Evolutionary conservation across 2,329 filamentous ascomycete genomes (phyloP), one percentile per base, ranked within the genome.

Genomic region (Scedosporium aurantiacum): DNA sequence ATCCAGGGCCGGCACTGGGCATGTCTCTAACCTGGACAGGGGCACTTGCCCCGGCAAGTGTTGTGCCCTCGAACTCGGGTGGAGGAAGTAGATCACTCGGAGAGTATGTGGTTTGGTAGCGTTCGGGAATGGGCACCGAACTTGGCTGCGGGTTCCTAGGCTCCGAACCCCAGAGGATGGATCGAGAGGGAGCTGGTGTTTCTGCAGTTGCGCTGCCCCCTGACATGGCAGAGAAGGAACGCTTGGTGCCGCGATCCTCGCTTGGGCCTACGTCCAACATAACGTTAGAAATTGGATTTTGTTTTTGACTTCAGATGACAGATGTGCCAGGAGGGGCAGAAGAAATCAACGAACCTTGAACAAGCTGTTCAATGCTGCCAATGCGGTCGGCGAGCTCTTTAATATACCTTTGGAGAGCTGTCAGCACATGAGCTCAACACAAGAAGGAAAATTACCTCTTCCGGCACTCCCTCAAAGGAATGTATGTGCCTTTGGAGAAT

Each of bases 331-430:
- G 16, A 4, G 21, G 32, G 21, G 28, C 2, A 27, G 52, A 27
- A 23, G 25, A 55, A 55, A 28, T 16, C 23, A 6, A 60, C 58
- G 2, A 50, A 64, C 63, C 61, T 43, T 58, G 60, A n/a, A 81
- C 82, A 62, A 94, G 84, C 69, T 90, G 88, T 70, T 96, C 91
- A 55, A 96, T 86, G 52, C 83, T 87, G 67, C 92, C 86, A 63
- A 96, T 85, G 27, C 91, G 81, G 70, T 96, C 91, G 25, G 91
- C 90, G 23, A 96, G 81, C 72, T 96, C 91, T 71, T 95, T 96
- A 71, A 96, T 96, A 68, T 96, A 96, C 16, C 87, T 90, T 68
- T n/a, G 5, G 5, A 12, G 4, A 32, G 63, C 61, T 61, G 64
- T 66, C 57, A 67, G 64, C 32, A 40, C 60, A 60, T 60, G 10